A percentile compares a stretch with the other conserved stretches of the same genome.
Evolutionary conservation across 202 grass and related monocot genomes (phyloP).

Genomic region (Schoenoplectus tabernaemontani): DNA sequence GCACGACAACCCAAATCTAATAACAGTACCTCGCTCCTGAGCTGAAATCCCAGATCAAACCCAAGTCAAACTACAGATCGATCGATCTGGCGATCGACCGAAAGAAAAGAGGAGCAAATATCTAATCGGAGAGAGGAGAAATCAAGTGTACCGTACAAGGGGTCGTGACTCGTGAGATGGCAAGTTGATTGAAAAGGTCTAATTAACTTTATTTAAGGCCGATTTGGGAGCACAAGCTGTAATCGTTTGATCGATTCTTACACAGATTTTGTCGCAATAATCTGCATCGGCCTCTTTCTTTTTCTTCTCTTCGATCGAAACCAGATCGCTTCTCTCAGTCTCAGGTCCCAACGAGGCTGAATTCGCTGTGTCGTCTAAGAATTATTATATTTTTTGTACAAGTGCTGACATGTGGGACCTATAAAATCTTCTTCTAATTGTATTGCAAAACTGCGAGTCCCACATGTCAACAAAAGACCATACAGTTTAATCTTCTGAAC

Average conservation of each 20-base stretch:
- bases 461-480: background rate
- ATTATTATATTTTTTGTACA: background rate
- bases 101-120: conserved; percentile 18
- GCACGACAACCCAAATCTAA: background rate
- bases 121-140: conserved; percentile 3
- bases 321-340: conserved; percentile 19
- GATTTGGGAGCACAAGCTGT: conserved; percentile 18
- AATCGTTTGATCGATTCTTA: conserved; percentile 21
- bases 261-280: background rate
- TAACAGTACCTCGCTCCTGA: background rate
- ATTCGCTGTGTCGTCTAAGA: background rate
- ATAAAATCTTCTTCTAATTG: background rate
- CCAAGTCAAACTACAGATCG: conserved; percentile 22
- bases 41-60: background rate
- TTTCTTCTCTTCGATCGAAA: conserved; percentile 25
- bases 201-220: background rate
- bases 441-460: background rate
- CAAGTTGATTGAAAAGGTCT: conserved; percentile 15
- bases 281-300: background rate
- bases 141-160: conserved; percentile 19
- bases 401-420: background rate
- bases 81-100: conserved; percentile 19
- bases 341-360: conserved; percentile 9
- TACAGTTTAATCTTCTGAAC: background rate
- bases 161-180: conserved; percentile 6